These are phyloP conservation scores for Cladosporium colombiae DNA, from an alignment of 2,329 filamentous ascomycete species.

Conservation along the genomic window DNA sequence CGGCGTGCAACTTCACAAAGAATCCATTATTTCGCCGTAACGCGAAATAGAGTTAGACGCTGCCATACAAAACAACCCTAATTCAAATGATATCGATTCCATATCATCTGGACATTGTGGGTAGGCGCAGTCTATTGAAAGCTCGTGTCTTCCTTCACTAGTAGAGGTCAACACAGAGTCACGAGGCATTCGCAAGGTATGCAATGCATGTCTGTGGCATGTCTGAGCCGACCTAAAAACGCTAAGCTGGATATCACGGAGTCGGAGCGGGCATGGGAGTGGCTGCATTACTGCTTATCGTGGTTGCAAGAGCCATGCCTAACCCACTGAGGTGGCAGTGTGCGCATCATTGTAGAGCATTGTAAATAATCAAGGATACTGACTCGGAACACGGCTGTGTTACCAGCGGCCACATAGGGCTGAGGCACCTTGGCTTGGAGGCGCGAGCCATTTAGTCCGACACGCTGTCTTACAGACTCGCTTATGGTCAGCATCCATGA, in stretches of 20 bases:
- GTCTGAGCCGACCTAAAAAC: not conserved
- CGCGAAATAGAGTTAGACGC: no score
- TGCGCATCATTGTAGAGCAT: not conserved
- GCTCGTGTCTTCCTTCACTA: not conserved
- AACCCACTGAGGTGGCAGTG: not conserved
- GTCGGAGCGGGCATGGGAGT: not conserved
- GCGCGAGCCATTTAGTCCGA: not conserved
- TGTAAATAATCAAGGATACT: not conserved
- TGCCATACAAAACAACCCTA: no score
- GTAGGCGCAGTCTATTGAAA: not conserved
- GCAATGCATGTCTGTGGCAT: not conserved
- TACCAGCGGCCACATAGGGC: constrained; percentile 1
- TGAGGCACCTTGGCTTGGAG: not conserved
- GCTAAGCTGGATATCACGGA: not conserved
- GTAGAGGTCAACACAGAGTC: not conserved
- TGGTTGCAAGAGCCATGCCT: not conserved
- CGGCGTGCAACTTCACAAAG: not conserved
- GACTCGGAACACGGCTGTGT: not conserved
- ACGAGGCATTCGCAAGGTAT: not conserved
- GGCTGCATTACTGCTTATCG: not conserved
- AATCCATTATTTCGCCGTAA: not conserved
- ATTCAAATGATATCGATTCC: no score
- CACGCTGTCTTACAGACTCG: not conserved
- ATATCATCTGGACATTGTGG: no score
- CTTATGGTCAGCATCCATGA: not conserved